phyloP scores from a whole-genome alignment of 352 stramenopile species.

The Peronosclerospora sorghi region DNA sequence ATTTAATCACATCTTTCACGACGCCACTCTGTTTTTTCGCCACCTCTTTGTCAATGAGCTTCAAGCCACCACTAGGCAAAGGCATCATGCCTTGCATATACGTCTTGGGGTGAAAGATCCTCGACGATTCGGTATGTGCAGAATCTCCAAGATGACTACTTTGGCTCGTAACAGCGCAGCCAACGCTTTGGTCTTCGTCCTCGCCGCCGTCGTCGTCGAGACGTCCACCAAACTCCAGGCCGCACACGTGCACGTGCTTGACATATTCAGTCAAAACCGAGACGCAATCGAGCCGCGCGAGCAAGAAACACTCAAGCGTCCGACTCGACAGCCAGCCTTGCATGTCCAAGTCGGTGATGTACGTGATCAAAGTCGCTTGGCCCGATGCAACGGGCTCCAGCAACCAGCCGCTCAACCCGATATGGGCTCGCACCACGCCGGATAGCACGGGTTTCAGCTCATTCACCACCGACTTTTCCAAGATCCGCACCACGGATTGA shows the following conservation, averaged over 20 bases:
- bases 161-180: constrained; percentile 26
- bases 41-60: constrained; percentile 77
- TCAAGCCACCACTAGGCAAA: constrained; percentile 57
- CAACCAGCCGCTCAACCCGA: constrained; percentile 62
- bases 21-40: constrained; percentile 79
- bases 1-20: constrained; percentile 81
- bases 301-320: too few relatives aligned
- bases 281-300: constrained; percentile 52
- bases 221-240: constrained; percentile 32
- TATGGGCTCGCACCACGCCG: constrained; percentile 40
- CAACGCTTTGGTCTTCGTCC: constrained; percentile 21
- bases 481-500: constrained; percentile 54
- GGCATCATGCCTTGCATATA: constrained; percentile 79
- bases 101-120: constrained; percentile 58
- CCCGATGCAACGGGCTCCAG: constrained; percentile 55
- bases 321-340: constrained; percentile 35
- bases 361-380: constrained; percentile 47
- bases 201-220: constrained; percentile 30
- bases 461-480: constrained; percentile 73
- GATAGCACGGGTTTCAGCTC: constrained; percentile 43
- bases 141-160: constrained; percentile 20
- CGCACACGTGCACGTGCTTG: constrained; percentile 46
- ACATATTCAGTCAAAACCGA: constrained; percentile 53
- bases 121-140: constrained; percentile 18
- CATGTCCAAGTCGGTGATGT: constrained; percentile 62